Evolutionary conservation across 2,329 filamentous ascomycete species (phyloP), one percentile per base, ranked within the genome.

Genomic region (Pseudovirgaria hyperparasitica): DNA sequence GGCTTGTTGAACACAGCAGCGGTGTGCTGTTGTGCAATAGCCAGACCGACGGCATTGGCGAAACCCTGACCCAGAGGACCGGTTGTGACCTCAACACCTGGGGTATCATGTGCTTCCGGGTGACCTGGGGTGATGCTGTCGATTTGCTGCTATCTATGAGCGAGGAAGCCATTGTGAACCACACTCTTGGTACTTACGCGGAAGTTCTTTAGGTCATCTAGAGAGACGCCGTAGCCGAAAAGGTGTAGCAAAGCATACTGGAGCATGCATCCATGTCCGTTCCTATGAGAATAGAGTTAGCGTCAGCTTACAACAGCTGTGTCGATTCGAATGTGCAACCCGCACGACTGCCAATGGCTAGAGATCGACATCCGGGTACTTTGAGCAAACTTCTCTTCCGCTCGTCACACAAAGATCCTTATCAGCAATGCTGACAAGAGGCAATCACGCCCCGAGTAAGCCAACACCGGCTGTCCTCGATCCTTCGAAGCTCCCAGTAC

Each of bases 261-360:
- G 35, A 98, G 82, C 86, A 98, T 93, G 74, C 90, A 98, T 48
- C 79, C 90, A 66, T 98, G 90, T 46, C 90, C 90, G 70, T 98
- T 98, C 36, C 86, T 94, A 47, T 27, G 6, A n/a, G 22, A 25
- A 16, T 16, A 15, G 28, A 29, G 37, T 50, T 26, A 48, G n/a
- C n/a, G n/a, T n/a, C n/a, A n/a, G n/a, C n/a, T n/a, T n/a, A n/a
- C n/a, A n/a, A n/a, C n/a, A n/a, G n/a, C n/a, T n/a, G n/a, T n/a
- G n/a, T n/a, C n/a, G n/a, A n/a, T n/a, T n/a, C n/a, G n/a, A n/a
- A n/a, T n/a, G n/a, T n/a, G n/a, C n/a, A n/a, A n/a, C n/a, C n/a
- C n/a, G n/a, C n/a, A n/a, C n/a, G n/a, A n/a, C n/a, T n/a, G n/a
- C n/a, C n/a, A n/a, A n/a, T n/a, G n/a, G n/a, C n/a, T n/a, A n/a